Conservation (phyloP, 441 rosid species). For the Capsella rubella region DNA sequence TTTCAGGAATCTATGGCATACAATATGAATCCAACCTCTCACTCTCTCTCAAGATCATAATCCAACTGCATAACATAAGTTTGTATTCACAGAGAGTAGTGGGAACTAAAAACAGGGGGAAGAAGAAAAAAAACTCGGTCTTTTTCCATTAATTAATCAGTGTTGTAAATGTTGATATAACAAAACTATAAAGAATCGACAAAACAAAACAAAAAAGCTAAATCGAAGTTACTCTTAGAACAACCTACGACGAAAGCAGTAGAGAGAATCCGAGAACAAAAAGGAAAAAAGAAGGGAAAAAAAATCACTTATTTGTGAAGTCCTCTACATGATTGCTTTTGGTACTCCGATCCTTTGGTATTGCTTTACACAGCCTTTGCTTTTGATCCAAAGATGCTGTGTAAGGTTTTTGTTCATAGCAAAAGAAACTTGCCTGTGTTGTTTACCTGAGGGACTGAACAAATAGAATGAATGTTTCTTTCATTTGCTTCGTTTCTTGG, state of each 20-base stretch:
- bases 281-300: background rate
- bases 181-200: constrained; percentile 33
- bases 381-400: constrained; percentile 36
- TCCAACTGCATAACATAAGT: constrained; percentile 18
- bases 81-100: background rate
- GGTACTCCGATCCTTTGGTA: constrained; percentile 30
- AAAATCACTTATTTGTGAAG: constrained; percentile 33
- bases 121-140: background rate
- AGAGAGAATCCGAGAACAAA: constrained; percentile 20
- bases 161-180: constrained; percentile 38
- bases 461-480: constrained; percentile 15
- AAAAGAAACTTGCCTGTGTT: constrained; percentile 33
- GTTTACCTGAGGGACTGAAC: constrained; percentile 35
- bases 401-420: constrained; percentile 36
- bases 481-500: constrained; percentile 71
- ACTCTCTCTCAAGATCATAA: constrained; percentile 17
- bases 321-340: constrained; percentile 27
- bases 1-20: constrained; percentile 7
- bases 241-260: constrained; percentile 19
- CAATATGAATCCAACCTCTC: constrained; percentile 18
- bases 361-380: constrained; percentile 31
- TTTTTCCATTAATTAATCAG: constrained; percentile 24
- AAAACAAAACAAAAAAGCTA: constrained; percentile 21
- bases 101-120: background rate
- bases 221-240: constrained; percentile 32